These are phyloP conservation scores for Nemania diffusa DNA, from an alignment of 2,329 filamentous ascomycete species.

Conservation along the genomic window DNA sequence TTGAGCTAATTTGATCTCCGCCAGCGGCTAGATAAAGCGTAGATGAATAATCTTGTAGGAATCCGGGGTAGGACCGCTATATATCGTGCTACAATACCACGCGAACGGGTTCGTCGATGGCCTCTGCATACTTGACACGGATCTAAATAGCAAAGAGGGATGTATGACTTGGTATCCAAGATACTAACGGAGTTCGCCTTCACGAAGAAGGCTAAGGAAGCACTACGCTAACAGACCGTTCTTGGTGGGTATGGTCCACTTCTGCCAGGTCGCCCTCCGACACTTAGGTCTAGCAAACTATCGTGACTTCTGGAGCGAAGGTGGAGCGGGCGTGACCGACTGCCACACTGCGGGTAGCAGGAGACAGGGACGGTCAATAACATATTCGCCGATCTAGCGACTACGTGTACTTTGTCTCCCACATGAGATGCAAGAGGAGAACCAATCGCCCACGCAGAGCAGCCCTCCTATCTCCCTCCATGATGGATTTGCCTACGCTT, in stretches of 20 bases:
- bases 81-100: not conserved
- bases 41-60: not conserved
- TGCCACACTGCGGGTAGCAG: conserved; percentile 12
- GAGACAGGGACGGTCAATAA: conserved; percentile 3
- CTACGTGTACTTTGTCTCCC: conserved; percentile 18
- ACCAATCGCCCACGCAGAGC: conserved; percentile 3
- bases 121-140: conserved; percentile 9
- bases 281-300: conserved; percentile 40
- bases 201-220: conserved; percentile 36
- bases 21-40: conserved; percentile 6
- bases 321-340: conserved; percentile 46
- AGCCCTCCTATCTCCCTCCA: not conserved
- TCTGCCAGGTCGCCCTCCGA: conserved; percentile 41
- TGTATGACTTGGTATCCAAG: conserved; percentile 31
- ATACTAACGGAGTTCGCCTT: conserved; percentile 34
- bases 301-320: conserved; percentile 49
- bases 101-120: not conserved
- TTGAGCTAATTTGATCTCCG: conserved; percentile 12
- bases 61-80: not conserved
- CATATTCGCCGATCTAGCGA: conserved; percentile 24
- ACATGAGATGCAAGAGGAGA: not conserved
- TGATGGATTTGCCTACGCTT: conserved; percentile 12
- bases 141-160: conserved; percentile 17
- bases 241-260: conserved; percentile 46
- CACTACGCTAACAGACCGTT: conserved; percentile 37